Conservation (phyloP, 768 basidiomycete species). For the Lentinus tigrinus region DNA sequence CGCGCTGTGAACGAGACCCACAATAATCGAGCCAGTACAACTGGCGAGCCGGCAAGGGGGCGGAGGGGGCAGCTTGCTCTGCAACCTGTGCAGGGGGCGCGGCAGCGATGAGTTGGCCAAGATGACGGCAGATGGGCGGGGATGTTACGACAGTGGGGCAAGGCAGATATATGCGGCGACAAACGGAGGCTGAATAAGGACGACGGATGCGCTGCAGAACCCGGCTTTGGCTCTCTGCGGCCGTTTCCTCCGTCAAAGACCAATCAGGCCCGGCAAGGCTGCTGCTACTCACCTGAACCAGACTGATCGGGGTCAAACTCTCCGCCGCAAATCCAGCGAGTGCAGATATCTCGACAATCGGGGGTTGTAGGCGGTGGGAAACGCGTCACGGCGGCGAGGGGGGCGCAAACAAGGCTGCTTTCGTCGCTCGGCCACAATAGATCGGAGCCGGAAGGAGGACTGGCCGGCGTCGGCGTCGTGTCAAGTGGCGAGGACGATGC, state of each 20-base stretch:
- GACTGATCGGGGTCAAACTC: slow-evolving; percentile 2
- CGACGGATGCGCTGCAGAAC: background rate
- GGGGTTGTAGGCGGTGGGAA: background rate
- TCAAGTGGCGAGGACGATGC: background rate
- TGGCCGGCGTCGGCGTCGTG: slow-evolving; percentile 1
- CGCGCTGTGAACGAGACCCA: background rate
- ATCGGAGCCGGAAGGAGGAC: background rate
- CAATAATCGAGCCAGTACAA: slow-evolving; percentile 4
- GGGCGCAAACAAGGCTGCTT: background rate
- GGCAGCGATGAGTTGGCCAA: background rate
- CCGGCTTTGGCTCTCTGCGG: slow-evolving; percentile 11
- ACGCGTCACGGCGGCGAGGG: background rate
- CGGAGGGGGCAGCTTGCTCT: background rate
- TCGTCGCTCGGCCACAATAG: background rate
- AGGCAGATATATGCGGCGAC: slow-evolving; percentile 5
- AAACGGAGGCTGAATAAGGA: background rate
- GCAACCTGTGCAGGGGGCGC: slow-evolving; percentile 14
- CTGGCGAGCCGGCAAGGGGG: slow-evolving; percentile 1
- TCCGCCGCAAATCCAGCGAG: background rate
- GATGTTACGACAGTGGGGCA: background rate
- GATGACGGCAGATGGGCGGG: background rate
- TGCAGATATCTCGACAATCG: background rate
- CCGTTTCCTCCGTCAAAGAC: slow-evolving; percentile 10
- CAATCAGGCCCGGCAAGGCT: slow-evolving; percentile 1
- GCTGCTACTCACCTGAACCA: slow-evolving; percentile 6